phyloP scores from a whole-genome alignment of 2,329 filamentous ascomycete genomes.

The Reticulascus tulasneorum region DNA sequence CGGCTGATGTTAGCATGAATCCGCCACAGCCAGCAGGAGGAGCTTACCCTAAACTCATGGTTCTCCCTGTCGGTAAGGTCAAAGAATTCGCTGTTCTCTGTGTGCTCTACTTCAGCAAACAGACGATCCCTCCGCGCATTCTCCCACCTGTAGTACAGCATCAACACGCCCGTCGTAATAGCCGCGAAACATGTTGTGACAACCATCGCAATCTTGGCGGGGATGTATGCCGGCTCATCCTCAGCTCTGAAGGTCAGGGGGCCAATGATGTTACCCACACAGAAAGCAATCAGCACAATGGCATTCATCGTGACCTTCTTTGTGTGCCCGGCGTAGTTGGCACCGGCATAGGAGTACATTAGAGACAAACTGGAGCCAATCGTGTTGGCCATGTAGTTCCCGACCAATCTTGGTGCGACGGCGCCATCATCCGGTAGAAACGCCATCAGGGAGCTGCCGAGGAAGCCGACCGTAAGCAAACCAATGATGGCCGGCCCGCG shows the following conservation, averaged over 20 bases:
- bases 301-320: constrained; percentile 63
- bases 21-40: no score
- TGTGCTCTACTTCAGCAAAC: constrained; percentile 52
- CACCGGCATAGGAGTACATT: constrained; percentile 65
- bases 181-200: constrained; percentile 40
- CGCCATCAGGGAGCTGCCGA: constrained; percentile 52
- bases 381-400: constrained; percentile 64
- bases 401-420: constrained; percentile 45
- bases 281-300: constrained; percentile 7
- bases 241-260: constrained; percentile 56
- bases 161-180: constrained; percentile 3
- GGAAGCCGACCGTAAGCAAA: constrained; percentile 25
- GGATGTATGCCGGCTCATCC: constrained; percentile 56
- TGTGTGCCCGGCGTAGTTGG: constrained; percentile 64
- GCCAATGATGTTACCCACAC: constrained; percentile 60
- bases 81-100: constrained; percentile 51
- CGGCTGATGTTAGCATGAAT: no score
- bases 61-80: constrained; percentile 64
- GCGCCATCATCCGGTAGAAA: constrained; percentile 44
- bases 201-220: constrained; percentile 52
- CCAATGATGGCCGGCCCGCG: constrained; percentile 48
- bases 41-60: constrained; percentile 67
- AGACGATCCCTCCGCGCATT: constrained; percentile 23
- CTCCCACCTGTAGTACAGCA: constrained; percentile 8
- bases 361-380: constrained; percentile 63